phyloP scores from a whole-genome alignment of 257 asterid species.

The Nicotiana tabacum region DNA sequence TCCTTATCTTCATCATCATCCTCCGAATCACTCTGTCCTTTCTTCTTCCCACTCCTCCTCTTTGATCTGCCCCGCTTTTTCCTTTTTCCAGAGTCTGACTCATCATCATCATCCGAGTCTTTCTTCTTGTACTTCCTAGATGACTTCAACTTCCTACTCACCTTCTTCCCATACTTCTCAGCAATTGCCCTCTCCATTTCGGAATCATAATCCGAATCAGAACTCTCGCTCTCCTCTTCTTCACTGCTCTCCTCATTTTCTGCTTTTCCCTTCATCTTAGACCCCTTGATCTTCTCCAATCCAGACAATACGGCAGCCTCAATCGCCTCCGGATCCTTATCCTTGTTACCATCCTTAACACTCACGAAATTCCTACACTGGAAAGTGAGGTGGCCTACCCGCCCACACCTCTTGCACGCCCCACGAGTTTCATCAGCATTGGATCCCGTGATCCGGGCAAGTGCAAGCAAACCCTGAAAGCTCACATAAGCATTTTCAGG shows the following conservation, averaged over 20 bases:
- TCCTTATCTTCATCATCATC: slow-evolving; percentile 47
- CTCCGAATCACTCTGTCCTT: slow-evolving; percentile 35
- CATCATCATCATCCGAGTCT: slow-evolving; percentile 33
- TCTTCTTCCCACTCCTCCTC: slow-evolving; percentile 50
- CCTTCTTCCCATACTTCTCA: slow-evolving; percentile 37
- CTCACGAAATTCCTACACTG: slow-evolving; percentile 95
- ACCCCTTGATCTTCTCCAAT: slow-evolving; percentile 57
- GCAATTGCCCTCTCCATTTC: slow-evolving; percentile 76
- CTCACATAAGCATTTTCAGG: slow-evolving; percentile 80
- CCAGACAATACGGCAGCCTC: slow-evolving; percentile 66
- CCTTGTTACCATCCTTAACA: slow-evolving; percentile 54
- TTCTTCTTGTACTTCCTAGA: slow-evolving; percentile 31
- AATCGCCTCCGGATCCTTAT: slow-evolving; percentile 43
- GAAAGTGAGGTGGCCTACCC: slow-evolving; percentile 90
- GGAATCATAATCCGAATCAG: slow-evolving; percentile 76
- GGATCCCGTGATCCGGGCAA: slow-evolving; percentile 84
- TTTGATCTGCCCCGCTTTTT: slow-evolving; percentile 56
- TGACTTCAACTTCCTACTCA: slow-evolving; percentile 29
- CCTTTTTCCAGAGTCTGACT: slow-evolving; percentile 28
- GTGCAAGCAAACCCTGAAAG: slow-evolving; percentile 85
- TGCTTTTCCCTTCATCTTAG: slow-evolving; percentile 19
- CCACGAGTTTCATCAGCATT: slow-evolving; percentile 90
- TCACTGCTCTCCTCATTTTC: slow-evolving; percentile 51
- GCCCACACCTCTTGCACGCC: slow-evolving; percentile 82
- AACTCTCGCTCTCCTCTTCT: slow-evolving; percentile 66